Evolutionary conservation across 345 rosid genomes (phyloP), one percentile per base, ranked within the genome.

Genomic region (Lumnitzera racemosa): DNA sequence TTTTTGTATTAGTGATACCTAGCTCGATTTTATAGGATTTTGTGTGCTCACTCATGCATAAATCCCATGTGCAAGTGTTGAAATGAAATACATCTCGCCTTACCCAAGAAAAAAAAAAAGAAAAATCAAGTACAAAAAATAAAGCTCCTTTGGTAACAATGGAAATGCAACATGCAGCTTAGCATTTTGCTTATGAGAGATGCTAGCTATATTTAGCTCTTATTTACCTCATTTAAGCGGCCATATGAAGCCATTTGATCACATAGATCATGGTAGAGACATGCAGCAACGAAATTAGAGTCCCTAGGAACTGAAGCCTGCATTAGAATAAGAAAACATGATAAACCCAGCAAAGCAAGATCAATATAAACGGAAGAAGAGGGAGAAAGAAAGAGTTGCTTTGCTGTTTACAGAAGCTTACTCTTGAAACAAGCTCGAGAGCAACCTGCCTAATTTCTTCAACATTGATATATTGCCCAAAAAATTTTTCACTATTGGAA

Each of bases 181-280:
- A 36, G 43, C 43, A 36, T 36, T 36, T 36, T 4, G 10, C 43
- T 36, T 36, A 36, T 36, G 11, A 36, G 43, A 36, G 43, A 36
- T 36, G 7, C 9, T 36, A 53, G 16, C 49, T n/a, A 2, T 17
- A 47, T 53, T 31, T 48, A 10, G 43, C 25, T 12, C 17, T 43
- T 23, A 47, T 27, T 79, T 78, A 94, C 99, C 99, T 90, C 96
- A 49, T 84, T 64, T 57, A 81, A 61, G 36, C 61, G 79, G 53
- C 97, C 99, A 61, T 52, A 70, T 52, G 78, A 74, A 65, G 83
- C 62, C 52, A 81, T 80, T 65, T 78, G 82, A 78, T 85, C 90
- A 70, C 82, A 72, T 63, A 94, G 80, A 83, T 90, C 96, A 71
- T 87, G 83, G 70, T 73, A 83, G 58, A 94, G 95, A 78, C 72